phyloP scores from a whole-genome alignment of 2,329 filamentous ascomycete species.

The Penicillium sp. region DNA sequence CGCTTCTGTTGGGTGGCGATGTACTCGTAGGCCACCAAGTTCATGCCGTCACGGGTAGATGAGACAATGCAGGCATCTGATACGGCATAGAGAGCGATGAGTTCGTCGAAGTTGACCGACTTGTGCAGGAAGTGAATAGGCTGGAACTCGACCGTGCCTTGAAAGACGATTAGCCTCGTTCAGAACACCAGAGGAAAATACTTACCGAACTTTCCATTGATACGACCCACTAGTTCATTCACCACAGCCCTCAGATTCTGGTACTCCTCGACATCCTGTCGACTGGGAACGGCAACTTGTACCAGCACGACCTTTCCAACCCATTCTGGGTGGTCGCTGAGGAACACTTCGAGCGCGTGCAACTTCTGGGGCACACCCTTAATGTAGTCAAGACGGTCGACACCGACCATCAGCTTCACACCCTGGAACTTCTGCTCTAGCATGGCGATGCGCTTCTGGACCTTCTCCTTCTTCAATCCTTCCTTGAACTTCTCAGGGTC shows the following conservation, averaged over 20 bases:
- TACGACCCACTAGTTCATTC: constrained; percentile 93
- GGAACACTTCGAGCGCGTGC: constrained; percentile 91
- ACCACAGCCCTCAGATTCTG: constrained; percentile 93
- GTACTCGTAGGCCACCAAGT: constrained; percentile 96
- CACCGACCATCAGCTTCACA: constrained; percentile 93
- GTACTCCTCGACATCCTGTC: constrained; percentile 96
- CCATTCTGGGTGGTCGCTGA: constrained; percentile 96
- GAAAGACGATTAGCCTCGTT: constrained; percentile 13
- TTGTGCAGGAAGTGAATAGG: constrained; percentile 98
- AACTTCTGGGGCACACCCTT: constrained; percentile 98
- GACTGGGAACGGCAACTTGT: constrained; percentile 90
- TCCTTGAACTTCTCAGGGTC: constrained; percentile 96
- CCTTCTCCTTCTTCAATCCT: constrained; percentile 77
- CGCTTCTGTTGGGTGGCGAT: constrained; percentile 89
- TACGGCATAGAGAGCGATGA: constrained; percentile 88
- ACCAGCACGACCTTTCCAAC: constrained; percentile 96
- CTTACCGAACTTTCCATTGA: constrained; percentile 87
- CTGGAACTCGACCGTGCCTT: constrained; percentile 93
- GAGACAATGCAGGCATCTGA: constrained; percentile 91
- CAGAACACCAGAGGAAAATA: neutral
- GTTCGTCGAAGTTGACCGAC: constrained; percentile 89
- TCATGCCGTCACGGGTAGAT: constrained; percentile 98
- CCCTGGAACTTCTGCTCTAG: constrained; percentile 90
- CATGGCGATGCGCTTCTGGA: constrained; percentile 81
- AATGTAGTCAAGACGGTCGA: constrained; percentile 97